These are phyloP conservation scores for Hansenula sp. DNA, from an alignment of 1,139 yeast species.

Conservation along the genomic window DNA sequence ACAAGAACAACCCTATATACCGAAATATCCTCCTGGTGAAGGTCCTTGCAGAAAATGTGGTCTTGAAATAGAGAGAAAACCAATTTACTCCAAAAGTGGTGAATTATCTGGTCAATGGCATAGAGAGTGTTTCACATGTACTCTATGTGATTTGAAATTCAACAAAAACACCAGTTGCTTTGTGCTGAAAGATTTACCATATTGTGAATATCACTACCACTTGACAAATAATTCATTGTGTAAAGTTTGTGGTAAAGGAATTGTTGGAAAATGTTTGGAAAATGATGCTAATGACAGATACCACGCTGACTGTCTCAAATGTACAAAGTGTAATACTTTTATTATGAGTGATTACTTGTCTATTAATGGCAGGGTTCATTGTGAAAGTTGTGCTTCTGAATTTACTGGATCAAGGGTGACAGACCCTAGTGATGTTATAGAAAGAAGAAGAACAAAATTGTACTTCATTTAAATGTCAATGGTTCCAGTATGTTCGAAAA, in stretches of 20 bases:
- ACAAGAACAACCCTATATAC: neutral
- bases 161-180: constrained; percentile 68
- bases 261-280: constrained; percentile 89
- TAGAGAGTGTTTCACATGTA: constrained; percentile 74
- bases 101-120: constrained; percentile 96
- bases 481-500: too few relatives aligned
- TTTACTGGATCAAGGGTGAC: constrained; percentile 2
- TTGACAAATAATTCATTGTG: constrained; percentile 71
- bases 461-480: constrained; percentile 1
- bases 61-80: constrained; percentile 41
- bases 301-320: constrained; percentile 59
- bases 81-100: constrained; percentile 69
- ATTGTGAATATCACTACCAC: constrained; percentile 82
- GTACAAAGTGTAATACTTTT: constrained; percentile 43
- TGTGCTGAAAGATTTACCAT: constrained; percentile 73
- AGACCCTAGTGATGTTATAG: neutral
- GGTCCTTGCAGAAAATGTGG: constrained; percentile 75
- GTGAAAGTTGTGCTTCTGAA: constrained; percentile 34
- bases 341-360: constrained; percentile 55
- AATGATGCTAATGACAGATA: constrained; percentile 64
- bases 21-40: constrained; percentile 45
- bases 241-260: constrained; percentile 62
- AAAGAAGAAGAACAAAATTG: constrained; percentile 8
- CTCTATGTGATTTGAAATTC: constrained; percentile 52
- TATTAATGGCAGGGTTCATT: constrained; percentile 44